Base-by-base conservation (phyloP, 805 yeast genomes). In the Wickerhamiella azymoides region DNA sequence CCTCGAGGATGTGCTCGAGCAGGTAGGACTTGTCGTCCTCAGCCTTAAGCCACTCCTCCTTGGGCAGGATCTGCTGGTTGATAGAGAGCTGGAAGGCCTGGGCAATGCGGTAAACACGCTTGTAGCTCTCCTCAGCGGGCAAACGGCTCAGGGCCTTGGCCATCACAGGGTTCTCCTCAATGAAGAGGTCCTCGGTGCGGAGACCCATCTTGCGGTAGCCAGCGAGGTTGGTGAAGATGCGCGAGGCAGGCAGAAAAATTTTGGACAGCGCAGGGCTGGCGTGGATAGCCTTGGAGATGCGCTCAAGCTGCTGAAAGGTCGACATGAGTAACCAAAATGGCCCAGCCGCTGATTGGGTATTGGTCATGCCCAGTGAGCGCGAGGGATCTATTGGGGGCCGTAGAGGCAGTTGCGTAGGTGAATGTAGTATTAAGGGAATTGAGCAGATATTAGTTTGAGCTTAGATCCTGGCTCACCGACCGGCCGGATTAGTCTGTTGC, bases 121-220 rank as follows among this genome's bases (percentile, higher is more conserved):
- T 85, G 67, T 89, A 92, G 38, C 77, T 68, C 64, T 81, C 94
- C 46, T 76, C 77, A 43, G 76, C 75, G 54, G 96, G 94, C 60
- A 92, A 71, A 75, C 98, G 84, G 52, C 75, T 66, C 51, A 92
- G 69, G 47, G 96, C 97, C 62, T 77, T 84, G 71, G 85, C 89
- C 69, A 81, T 74, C 46, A 77, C 69, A 58, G 88, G 88, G 63
- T 71, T 80, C 71, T 92, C 98, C 69, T 92, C 98, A 54, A 73
- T 67, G 53, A 89, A 64, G 60, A 89, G 68, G 66, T 92, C 98
- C 63, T 89, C 92, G 61, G 81, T 78, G 62, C 61, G 84, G 59
- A 92, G 75, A 46, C 98, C 98, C 70, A 92, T 67, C 66, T 86
- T 77, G 73, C 97, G 83, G 83, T 92, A 92, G 49, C 97, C 97